These are phyloP conservation scores for Tylopilus cervinicoccineus DNA, from an alignment of 768 basidiomycete genomes.

Conservation along the genomic window DNA sequence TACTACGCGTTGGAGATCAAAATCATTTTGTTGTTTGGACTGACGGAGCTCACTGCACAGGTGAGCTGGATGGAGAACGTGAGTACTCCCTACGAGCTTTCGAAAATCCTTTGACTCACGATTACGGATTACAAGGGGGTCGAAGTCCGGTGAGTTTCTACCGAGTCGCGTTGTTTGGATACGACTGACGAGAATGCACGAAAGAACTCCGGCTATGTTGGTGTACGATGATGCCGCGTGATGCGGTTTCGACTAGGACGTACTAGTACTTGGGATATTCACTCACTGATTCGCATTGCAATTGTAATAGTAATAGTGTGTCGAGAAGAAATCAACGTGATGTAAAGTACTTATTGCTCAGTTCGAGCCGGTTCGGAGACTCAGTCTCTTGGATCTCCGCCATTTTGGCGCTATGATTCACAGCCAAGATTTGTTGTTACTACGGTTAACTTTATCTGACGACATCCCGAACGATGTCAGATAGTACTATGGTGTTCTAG, in stretches of 20 bases:
- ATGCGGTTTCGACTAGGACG: background rate
- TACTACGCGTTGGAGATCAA: slow-evolving; percentile 29
- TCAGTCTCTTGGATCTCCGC: too few species aligned
- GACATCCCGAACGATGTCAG: too few species aligned
- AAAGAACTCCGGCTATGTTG: slow-evolving; percentile 28
- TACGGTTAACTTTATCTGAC: too few species aligned
- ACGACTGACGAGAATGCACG: background rate
- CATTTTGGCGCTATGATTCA: too few species aligned
- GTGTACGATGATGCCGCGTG: slow-evolving; percentile 26
- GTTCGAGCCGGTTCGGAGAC: too few species aligned
- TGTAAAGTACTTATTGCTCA: too few species aligned
- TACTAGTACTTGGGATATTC: background rate
- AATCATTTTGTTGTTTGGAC: slow-evolving; percentile 46
- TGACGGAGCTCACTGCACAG: slow-evolving; percentile 51
- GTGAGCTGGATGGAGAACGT: slow-evolving; percentile 50
- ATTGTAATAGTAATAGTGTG: background rate
- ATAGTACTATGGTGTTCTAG: too few species aligned
- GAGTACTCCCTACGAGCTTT: slow-evolving; percentile 14
- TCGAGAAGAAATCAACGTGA: background rate
- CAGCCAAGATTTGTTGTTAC: too few species aligned
- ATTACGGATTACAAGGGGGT: slow-evolving; percentile 24
- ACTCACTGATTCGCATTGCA: background rate
- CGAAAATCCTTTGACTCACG: background rate
- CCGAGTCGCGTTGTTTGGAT: background rate
- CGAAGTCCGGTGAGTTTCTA: slow-evolving; percentile 33